Evolutionary conservation across 495 filamentous ascomycete genomes (phyloP).

Genomic region (Rusavskia elegans): DNA sequence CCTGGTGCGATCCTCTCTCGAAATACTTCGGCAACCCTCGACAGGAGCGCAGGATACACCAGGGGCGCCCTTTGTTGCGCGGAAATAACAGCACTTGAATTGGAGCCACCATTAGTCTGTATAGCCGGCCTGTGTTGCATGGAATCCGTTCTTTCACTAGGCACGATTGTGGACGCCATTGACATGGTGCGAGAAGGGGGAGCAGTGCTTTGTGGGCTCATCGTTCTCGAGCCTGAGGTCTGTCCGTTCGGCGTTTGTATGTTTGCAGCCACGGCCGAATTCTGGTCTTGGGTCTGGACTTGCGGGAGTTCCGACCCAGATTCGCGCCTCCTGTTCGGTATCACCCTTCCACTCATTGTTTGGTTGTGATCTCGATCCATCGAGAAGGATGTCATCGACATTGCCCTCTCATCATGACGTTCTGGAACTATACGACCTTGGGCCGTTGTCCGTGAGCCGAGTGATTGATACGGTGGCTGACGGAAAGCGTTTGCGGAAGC

Average conservation of each 20-base stretch:
- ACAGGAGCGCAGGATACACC: slow-evolving; percentile 86
- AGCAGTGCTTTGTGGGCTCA: slow-evolving; percentile 19
- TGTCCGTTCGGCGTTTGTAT: slow-evolving; percentile 16
- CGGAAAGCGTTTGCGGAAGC: slow-evolving; percentile 58
- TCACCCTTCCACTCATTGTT: slow-evolving; percentile 80
- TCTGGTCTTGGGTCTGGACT: slow-evolving; percentile 26
- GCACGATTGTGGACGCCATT: slow-evolving; percentile 67
- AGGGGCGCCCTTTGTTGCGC: slow-evolving; percentile 50
- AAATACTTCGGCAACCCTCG: slow-evolving; percentile 79
- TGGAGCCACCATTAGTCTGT: slow-evolving; percentile 19
- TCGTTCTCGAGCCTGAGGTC: slow-evolving; percentile 14
- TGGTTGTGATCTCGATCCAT: slow-evolving; percentile 65
- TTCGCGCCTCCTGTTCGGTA: slow-evolving; percentile 49
- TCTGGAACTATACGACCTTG: slow-evolving; percentile 85
- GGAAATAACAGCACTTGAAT: slow-evolving; percentile 27
- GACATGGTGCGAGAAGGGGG: slow-evolving; percentile 54
- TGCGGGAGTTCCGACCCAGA: slow-evolving; percentile 26
- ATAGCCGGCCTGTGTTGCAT: slow-evolving; percentile 32
- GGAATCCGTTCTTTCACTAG: slow-evolving; percentile 25
- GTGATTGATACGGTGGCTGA: slow-evolving; percentile 51
- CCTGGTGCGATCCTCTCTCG: slow-evolving; percentile 65
- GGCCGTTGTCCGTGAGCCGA: slow-evolving; percentile 61
- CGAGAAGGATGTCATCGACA: slow-evolving; percentile 85
- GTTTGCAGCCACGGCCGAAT: slow-evolving; percentile 33
- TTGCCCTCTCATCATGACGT: slow-evolving; percentile 78